phyloP scores from a whole-genome alignment of 495 filamentous ascomycete species.

The Elasticomyces elasticus region DNA sequence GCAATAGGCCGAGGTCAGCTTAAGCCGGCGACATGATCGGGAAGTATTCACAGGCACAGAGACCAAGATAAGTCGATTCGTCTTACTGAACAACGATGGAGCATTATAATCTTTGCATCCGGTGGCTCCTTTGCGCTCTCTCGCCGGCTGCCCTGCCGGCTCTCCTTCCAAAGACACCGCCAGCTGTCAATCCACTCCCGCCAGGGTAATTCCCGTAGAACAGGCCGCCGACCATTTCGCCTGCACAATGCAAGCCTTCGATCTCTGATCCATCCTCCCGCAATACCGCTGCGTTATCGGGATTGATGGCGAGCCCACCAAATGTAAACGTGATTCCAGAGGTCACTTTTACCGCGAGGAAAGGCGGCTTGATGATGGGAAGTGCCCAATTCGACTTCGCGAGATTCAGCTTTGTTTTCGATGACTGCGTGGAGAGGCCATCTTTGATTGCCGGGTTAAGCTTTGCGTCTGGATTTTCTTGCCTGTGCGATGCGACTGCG shows the following conservation, averaged over 20 bases:
- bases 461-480: conserved; percentile 32
- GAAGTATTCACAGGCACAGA: neutral
- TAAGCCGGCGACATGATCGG: too few species aligned
- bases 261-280: conserved; percentile 35
- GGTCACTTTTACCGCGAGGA: conserved; percentile 48
- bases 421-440: conserved; percentile 45
- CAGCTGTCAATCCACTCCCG: conserved; percentile 51
- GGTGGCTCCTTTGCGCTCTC: neutral
- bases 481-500: conserved; percentile 34
- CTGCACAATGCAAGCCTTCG: conserved; percentile 45
- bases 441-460: conserved; percentile 50
- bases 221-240: conserved; percentile 54
- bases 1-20: too few species aligned
- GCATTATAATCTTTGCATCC: conserved; percentile 3
- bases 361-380: conserved; percentile 45
- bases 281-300: conserved; percentile 40
- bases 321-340: conserved; percentile 59
- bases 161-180: conserved; percentile 46
- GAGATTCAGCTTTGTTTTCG: conserved; percentile 28
- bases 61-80: neutral
- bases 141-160: conserved; percentile 39
- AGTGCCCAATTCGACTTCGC: conserved; percentile 57
- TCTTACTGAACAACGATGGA: too few species aligned
- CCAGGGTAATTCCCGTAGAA: conserved; percentile 58
- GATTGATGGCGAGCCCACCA: conserved; percentile 46